These are phyloP conservation scores for Botrytis galanthina DNA, from an alignment of 2,329 filamentous ascomycete genomes.

Conservation along the genomic window DNA sequence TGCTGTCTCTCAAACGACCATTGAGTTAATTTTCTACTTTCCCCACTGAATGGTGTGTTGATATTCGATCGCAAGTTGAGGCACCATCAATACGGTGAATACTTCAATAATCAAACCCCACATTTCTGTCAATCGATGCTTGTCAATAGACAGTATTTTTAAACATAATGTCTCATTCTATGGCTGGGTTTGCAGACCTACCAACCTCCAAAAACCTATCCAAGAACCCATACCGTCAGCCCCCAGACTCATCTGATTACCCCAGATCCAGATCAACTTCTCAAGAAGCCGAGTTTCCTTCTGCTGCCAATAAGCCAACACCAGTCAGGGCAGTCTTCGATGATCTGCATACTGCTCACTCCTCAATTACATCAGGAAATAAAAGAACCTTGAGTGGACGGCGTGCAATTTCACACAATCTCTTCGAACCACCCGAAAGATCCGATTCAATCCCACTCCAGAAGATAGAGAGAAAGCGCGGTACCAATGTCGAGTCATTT, in stretches of 20 bases:
- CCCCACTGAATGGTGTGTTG: not conserved
- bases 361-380: slow-evolving; percentile 34
- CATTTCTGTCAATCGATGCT: not conserved
- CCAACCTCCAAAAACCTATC: not conserved
- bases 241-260: not conserved
- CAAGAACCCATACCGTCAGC: slow-evolving; percentile 6
- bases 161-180: slow-evolving; percentile 3
- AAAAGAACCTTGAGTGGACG: slow-evolving; percentile 23
- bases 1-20: not conserved
- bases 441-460: slow-evolving; percentile 29
- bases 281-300: slow-evolving; percentile 2
- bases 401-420: slow-evolving; percentile 16
- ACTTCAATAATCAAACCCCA: not conserved
- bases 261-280: slow-evolving; percentile 17
- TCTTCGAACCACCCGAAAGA: slow-evolving; percentile 20
- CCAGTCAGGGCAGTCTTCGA: slow-evolving; percentile 33
- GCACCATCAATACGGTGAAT: not conserved
- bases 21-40: not conserved
- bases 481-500: slow-evolving; percentile 18
- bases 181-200: not conserved
- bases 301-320: slow-evolving; percentile 22
- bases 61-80: not conserved
- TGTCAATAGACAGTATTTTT: not conserved
- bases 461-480: slow-evolving; percentile 19
- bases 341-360: slow-evolving; percentile 35